These are phyloP conservation scores for Nannochloropsis granulata DNA, from an alignment of 108 stramenopile species.

Conservation along the genomic window DNA sequence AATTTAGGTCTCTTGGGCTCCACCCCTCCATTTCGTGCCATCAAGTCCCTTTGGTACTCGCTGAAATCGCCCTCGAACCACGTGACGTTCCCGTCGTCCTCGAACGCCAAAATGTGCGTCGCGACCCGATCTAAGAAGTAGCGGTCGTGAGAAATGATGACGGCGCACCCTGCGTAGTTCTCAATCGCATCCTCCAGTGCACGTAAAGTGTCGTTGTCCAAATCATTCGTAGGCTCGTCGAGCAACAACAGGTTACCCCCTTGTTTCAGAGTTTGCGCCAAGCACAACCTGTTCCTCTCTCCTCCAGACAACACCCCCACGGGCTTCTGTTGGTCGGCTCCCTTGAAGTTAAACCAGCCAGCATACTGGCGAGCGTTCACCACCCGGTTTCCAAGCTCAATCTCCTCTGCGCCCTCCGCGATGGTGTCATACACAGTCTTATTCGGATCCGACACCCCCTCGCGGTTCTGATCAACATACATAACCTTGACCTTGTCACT, in stretches of 20 bases:
- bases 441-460: constrained; percentile 52
- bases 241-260: constrained; percentile 69
- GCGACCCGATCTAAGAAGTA: constrained; percentile 84
- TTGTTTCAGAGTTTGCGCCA: constrained; percentile 69
- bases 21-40: constrained; percentile 7
- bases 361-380: constrained; percentile 56
- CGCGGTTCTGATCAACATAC: constrained; percentile 79
- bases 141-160: constrained; percentile 87
- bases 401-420: constrained; percentile 55
- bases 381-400: constrained; percentile 56
- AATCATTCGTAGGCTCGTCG: constrained; percentile 87
- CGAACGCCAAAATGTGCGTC: constrained; percentile 86
- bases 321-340: constrained; percentile 59
- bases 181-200: constrained; percentile 75
- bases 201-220: constrained; percentile 73
- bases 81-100: constrained; percentile 52
- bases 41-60: constrained; percentile 22
- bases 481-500: constrained; percentile 74
- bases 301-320: constrained; percentile 67
- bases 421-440: constrained; percentile 82
- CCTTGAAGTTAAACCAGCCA: constrained; percentile 78
- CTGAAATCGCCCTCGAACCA: constrained; percentile 7
- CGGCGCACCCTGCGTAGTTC: constrained; percentile 75
- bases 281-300: constrained; percentile 75
- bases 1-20: constrained; percentile 31